Conservation (phyloP, 192 early-diverging fungal genomes). For the Coemansia sp. region DNA sequence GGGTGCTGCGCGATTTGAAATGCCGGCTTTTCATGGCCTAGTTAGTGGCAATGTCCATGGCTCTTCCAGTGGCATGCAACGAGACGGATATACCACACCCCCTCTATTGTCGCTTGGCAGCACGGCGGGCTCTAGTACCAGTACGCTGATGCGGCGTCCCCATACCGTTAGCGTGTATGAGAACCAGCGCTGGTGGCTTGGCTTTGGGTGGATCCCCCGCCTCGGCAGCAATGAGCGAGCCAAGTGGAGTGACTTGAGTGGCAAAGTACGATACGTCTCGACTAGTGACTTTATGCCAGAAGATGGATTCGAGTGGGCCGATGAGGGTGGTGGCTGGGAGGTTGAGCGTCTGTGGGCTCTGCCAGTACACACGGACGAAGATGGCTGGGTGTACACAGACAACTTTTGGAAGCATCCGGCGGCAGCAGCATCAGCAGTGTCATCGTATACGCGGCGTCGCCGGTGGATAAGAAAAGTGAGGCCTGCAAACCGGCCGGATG, state of each 20-base stretch:
- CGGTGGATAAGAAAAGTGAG: conserved; percentile 60
- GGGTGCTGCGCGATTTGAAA: conserved; percentile 6
- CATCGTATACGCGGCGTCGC: conserved; percentile 61
- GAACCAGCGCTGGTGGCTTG: conserved; percentile 81
- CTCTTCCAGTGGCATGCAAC: background rate
- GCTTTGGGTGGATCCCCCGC: conserved; percentile 69
- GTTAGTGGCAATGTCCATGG: conserved; percentile 13
- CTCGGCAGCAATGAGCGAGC: conserved; percentile 62
- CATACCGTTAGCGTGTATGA: conserved; percentile 59
- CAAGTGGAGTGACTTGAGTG: conserved; percentile 67
- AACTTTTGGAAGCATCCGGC: conserved; percentile 62
- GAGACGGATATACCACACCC: conserved; percentile 43
- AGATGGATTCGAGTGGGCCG: conserved; percentile 57
- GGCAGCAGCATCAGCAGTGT: conserved; percentile 40
- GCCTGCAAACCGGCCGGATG: conserved; percentile 13
- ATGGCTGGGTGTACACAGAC: conserved; percentile 71
- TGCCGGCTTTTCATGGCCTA: conserved; percentile 10
- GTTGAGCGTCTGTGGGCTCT: conserved; percentile 55
- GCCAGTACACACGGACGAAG: conserved; percentile 50
- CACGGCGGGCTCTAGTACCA: conserved; percentile 26
- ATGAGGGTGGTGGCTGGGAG: conserved; percentile 57
- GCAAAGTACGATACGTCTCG: conserved; percentile 48
- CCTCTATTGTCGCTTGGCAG: conserved; percentile 37
- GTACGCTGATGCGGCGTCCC: conserved; percentile 28
- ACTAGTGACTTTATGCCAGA: conserved; percentile 60